Percentiles rank a stretch among this genome's conserved stretches.
These are phyloP conservation scores for Tolypocladium amazonense DNA, from an alignment of 2,329 filamentous ascomycete genomes.

Conservation along the genomic window DNA sequence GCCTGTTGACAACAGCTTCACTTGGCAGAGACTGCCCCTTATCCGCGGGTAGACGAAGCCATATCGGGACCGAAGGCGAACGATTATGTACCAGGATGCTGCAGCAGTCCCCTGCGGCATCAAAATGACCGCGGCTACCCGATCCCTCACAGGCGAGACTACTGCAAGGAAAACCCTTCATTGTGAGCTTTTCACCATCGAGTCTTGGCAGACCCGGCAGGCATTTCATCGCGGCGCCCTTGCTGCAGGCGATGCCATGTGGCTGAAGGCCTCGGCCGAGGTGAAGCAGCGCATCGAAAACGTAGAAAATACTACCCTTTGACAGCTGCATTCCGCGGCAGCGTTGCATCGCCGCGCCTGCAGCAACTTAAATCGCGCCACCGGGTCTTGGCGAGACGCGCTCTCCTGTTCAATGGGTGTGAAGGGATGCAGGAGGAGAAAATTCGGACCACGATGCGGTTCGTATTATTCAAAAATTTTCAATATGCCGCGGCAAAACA, in stretches of 20 bases:
- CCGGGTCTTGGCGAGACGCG: not conserved
- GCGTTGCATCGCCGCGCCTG: not conserved
- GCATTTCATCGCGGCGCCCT: not conserved
- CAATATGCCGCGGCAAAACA: not conserved
- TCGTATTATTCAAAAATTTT: not conserved
- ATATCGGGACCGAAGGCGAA: not conserved
- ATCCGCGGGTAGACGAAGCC: not conserved
- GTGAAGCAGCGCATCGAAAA: not conserved
- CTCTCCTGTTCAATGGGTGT: not conserved
- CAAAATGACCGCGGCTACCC: not conserved
- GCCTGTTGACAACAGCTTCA: not conserved
- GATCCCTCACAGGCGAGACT: not conserved
- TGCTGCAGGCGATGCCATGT: not conserved
- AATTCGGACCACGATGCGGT: not conserved
- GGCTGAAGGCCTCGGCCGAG: not conserved
- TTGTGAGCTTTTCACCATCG: not conserved
- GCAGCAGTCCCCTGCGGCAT: not conserved
- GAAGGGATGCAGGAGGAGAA: not conserved
- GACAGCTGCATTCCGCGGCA: not conserved
- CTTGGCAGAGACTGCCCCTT: not conserved
- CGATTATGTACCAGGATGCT: not conserved
- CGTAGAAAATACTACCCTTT: not conserved
- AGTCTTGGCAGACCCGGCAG: not conserved
- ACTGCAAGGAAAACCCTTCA: not conserved
- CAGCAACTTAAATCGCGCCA: not conserved